Percentiles rank a stretch among this genome's conserved stretches.
phyloP scores from a whole-genome alignment of 805 yeast genomes.

The Candida railenensis region DNA sequence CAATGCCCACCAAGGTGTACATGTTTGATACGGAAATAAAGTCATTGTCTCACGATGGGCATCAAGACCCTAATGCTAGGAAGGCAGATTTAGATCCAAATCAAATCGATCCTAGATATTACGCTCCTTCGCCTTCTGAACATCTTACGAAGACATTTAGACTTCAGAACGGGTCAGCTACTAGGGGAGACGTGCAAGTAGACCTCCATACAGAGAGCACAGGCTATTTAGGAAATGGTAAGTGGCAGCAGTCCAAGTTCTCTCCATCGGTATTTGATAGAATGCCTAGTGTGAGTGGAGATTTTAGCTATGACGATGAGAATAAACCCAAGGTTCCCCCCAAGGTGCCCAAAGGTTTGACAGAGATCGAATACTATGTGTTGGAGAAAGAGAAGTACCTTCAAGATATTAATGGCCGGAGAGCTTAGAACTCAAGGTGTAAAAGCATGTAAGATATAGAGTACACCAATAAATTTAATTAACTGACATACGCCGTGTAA shows the following conservation, averaged over 20 bases:
- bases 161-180: constrained; percentile 19
- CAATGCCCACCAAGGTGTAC: constrained; percentile 34
- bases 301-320: not conserved
- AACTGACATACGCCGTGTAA: no score
- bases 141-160: constrained; percentile 25
- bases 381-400: constrained; percentile 40
- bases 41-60: constrained; percentile 21
- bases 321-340: constrained; percentile 44
- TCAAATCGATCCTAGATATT: constrained; percentile 34
- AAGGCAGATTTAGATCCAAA: constrained; percentile 15
- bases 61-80: constrained; percentile 18
- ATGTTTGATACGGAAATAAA: constrained; percentile 33
- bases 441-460: no score
- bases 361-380: constrained; percentile 41
- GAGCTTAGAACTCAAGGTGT: constrained; percentile 14
- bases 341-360: constrained; percentile 41
- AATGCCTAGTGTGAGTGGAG: constrained; percentile 19
- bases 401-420: constrained; percentile 36
- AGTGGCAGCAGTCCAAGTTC: constrained; percentile 20
- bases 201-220: constrained; percentile 32
- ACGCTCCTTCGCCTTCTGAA: constrained; percentile 51
- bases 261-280: constrained; percentile 37
- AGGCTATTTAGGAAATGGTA: constrained; percentile 44
- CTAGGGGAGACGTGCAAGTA: constrained; percentile 19
- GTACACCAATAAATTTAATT: no score